Evolutionary conservation across 1,284 basidiomycete genomes (phyloP).

Genomic region (Boletus holoroseus): DNA sequence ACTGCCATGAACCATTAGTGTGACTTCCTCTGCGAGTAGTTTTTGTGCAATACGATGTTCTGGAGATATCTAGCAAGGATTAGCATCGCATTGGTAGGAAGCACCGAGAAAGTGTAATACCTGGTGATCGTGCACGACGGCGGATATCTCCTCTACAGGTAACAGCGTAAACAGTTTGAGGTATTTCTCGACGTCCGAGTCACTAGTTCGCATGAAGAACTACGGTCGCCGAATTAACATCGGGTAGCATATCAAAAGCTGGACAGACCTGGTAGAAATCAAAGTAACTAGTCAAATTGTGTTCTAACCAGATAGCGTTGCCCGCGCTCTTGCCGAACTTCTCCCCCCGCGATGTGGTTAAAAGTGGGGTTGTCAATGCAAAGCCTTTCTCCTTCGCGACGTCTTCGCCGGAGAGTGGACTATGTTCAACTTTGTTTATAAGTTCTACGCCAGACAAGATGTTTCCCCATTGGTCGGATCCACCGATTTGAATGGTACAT

Average conservation of each 20-base stretch:
- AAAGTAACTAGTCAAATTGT: constrained; percentile 69
- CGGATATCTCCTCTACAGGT: constrained; percentile 52
- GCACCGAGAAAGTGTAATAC: constrained; percentile 30
- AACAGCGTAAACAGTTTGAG: constrained; percentile 84
- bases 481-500: constrained; percentile 90
- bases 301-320: constrained; percentile 91
- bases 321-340: constrained; percentile 98
- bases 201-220: constrained; percentile 85
- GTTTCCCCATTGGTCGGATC: constrained; percentile 99
- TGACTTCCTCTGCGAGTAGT: constrained; percentile 82
- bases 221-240: constrained; percentile 33
- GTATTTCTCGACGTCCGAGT: constrained; percentile 79
- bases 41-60: constrained; percentile 68
- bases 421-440: constrained; percentile 45
- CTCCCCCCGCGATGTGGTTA: constrained; percentile 84
- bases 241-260: background rate
- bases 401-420: constrained; percentile 32
- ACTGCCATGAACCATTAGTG: constrained; percentile 83
- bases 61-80: constrained; percentile 43
- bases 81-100: constrained; percentile 1
- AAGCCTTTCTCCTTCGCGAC: constrained; percentile 50
- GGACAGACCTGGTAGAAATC: constrained; percentile 84
- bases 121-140: constrained; percentile 55
- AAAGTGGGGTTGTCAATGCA: constrained; percentile 90
- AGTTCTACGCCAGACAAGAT: constrained; percentile 90